Percentiles rank a stretch among this genome's conserved stretches.
Evolutionary conservation across 345 rosid species (phyloP).

Genomic region (Garcia nutans): DNA sequence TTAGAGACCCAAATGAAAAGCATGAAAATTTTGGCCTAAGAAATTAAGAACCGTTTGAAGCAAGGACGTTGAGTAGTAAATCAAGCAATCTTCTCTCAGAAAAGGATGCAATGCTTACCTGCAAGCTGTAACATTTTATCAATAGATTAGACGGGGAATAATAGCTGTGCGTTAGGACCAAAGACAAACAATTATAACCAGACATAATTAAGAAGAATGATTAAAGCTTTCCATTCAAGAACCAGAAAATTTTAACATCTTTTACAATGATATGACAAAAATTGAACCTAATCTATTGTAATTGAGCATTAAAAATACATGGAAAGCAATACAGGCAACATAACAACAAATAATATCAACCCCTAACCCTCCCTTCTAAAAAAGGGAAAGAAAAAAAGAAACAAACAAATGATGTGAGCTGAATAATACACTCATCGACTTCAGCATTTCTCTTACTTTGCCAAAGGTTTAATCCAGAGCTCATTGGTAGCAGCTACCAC

Average conservation of each 20-base stretch:
- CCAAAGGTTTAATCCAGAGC: constrained; percentile 5
- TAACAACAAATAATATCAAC: neutral
- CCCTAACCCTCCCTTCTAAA: neutral
- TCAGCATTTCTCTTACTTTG: constrained; percentile 9
- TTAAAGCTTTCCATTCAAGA: neutral
- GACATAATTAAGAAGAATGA: neutral
- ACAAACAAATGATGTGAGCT: neutral
- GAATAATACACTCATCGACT: neutral
- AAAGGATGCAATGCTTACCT: no score
- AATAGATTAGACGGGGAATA: no score
- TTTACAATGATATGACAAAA: constrained; percentile 3
- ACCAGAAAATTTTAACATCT: neutral
- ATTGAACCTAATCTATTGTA: constrained; percentile 9
- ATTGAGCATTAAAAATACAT: neutral
- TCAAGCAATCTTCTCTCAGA: no score
- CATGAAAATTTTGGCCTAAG: no score
- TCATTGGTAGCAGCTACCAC: constrained; percentile 6
- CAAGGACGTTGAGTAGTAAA: no score
- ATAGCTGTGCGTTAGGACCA: no score
- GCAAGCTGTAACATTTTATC: no score
- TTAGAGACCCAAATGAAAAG: no score
- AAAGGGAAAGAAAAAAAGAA: neutral
- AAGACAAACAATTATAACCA: no score
- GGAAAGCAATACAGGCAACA: neutral
- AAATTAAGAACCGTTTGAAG: no score